A percentile compares a stretch with the other conserved stretches of the same genome.
These are phyloP conservation scores for Groenewaldozyma sp. DNA, from an alignment of 1,139 yeast species.

Conservation along the genomic window DNA sequence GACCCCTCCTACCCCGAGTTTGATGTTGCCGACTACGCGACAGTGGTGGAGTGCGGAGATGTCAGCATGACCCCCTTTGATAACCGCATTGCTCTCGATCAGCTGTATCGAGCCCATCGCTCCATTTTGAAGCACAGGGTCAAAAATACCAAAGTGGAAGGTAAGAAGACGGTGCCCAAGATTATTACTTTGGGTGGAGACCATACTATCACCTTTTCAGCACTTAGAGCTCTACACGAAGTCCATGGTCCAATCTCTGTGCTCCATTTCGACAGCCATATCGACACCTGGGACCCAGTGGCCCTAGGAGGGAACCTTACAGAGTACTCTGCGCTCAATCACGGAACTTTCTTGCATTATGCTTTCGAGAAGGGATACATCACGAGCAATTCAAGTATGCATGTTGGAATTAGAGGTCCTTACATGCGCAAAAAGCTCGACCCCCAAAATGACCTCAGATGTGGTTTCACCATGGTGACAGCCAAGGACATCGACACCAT, in stretches of 20 bases:
- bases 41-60: constrained; percentile 67
- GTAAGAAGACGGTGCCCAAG: constrained; percentile 4
- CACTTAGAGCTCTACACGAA: constrained; percentile 48
- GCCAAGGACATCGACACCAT: constrained; percentile 62
- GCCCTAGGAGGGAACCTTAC: constrained; percentile 55
- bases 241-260: constrained; percentile 55
- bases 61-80: constrained; percentile 79
- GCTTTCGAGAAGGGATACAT: constrained; percentile 45
- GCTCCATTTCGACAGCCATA: constrained; percentile 68
- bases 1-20: constrained; percentile 6
- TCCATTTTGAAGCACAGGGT: constrained; percentile 43
- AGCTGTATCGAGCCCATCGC: constrained; percentile 57
- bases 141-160: not conserved
- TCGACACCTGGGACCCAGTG: constrained; percentile 63
- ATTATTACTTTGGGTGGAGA: constrained; percentile 29
- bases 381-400: constrained; percentile 45
- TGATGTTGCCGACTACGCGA: constrained; percentile 25
- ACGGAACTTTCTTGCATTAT: constrained; percentile 72
- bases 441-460: constrained; percentile 52
- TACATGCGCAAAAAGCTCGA: constrained; percentile 30
- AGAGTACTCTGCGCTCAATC: constrained; percentile 42
- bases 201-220: constrained; percentile 60
- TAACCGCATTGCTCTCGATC: constrained; percentile 56
- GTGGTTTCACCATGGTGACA: constrained; percentile 52
- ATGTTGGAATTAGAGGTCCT: constrained; percentile 64